Percentiles rank a stretch among this genome's conserved stretches.
These are phyloP conservation scores for Calophaca sinica DNA, from an alignment of 306 rosid species.

Conservation along the genomic window DNA sequence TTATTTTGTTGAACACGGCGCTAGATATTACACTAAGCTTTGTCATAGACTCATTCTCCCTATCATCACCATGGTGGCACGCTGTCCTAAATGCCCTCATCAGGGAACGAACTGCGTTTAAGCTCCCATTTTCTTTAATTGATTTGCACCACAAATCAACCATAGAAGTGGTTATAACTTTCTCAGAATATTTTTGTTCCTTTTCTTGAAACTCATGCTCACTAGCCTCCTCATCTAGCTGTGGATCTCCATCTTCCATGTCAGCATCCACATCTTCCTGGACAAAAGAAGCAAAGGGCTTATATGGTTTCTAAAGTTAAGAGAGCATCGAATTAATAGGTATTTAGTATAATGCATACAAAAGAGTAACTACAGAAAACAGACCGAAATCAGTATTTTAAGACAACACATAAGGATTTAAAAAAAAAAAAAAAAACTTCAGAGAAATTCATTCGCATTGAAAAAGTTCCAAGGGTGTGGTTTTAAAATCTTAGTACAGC, in stretches of 20 bases:
- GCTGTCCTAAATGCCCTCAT: slow-evolving; percentile 86
- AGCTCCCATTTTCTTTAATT: slow-evolving; percentile 63
- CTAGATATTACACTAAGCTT: slow-evolving; percentile 83
- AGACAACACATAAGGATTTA: not conserved
- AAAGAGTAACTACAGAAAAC: not conserved
- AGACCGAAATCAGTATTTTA: slow-evolving; percentile 21
- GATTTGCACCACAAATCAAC: slow-evolving; percentile 83
- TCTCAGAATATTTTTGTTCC: slow-evolving; percentile 53
- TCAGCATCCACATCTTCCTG: slow-evolving; percentile 71
- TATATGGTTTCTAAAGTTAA: slow-evolving; percentile 6
- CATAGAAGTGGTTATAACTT: slow-evolving; percentile 73
- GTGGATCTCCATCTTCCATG: slow-evolving; percentile 57
- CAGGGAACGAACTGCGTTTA: slow-evolving; percentile 72
- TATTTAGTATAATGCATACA: slow-evolving; percentile 6
- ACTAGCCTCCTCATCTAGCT: slow-evolving; percentile 48
- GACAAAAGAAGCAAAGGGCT: slow-evolving; percentile 44
- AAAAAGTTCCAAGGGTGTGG: not conserved
- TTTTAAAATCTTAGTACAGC: not conserved
- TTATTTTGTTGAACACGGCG: slow-evolving; percentile 85
- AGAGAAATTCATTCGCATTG: slow-evolving; percentile 9
- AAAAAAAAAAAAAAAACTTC: not conserved
- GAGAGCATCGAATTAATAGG: slow-evolving; percentile 6
- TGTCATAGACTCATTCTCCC: slow-evolving; percentile 55
- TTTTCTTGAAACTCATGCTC: slow-evolving; percentile 48
- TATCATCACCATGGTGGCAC: slow-evolving; percentile 96